A percentile compares a stretch with the other conserved stretches of the same genome.
Evolutionary conservation across 306 rosid genomes (phyloP).

Genomic region (Trichosanthes cucumerina): DNA sequence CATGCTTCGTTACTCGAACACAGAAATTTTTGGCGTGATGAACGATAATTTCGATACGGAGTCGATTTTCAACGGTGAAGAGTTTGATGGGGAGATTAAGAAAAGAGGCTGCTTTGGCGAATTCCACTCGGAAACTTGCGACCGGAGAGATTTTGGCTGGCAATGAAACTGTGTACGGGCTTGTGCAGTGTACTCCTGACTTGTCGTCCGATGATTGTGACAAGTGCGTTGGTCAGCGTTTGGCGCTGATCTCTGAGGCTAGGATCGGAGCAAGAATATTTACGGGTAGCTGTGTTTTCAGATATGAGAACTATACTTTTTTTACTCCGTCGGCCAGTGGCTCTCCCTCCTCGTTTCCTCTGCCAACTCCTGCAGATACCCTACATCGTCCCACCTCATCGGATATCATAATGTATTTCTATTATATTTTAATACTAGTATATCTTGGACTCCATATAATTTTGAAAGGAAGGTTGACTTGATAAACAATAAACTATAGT

Average conservation of each 20-base stretch:
- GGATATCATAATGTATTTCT: no score
- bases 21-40: not conserved
- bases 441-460: no score
- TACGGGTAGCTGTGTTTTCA: not conserved
- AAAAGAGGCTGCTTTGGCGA: not conserved
- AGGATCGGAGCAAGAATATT: not conserved
- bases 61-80: not conserved
- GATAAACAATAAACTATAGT: no score
- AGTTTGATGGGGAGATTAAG: not conserved
- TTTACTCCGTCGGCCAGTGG: not conserved
- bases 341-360: not conserved
- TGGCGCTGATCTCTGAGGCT: not conserved
- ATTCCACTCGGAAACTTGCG: not conserved
- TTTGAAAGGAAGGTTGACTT: no score
- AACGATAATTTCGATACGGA: not conserved
- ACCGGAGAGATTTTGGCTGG: not conserved
- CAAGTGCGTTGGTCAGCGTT: not conserved
- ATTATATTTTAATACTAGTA: no score
- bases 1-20: not conserved
- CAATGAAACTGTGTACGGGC: not conserved
- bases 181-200: slow-evolving; percentile 10
- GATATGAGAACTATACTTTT: slow-evolving; percentile 2
- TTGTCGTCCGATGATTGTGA: not conserved
- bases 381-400: not conserved
- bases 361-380: not conserved